phyloP scores from a whole-genome alignment of 2,329 filamentous ascomycete species.

The Cercospora sp. region DNA sequence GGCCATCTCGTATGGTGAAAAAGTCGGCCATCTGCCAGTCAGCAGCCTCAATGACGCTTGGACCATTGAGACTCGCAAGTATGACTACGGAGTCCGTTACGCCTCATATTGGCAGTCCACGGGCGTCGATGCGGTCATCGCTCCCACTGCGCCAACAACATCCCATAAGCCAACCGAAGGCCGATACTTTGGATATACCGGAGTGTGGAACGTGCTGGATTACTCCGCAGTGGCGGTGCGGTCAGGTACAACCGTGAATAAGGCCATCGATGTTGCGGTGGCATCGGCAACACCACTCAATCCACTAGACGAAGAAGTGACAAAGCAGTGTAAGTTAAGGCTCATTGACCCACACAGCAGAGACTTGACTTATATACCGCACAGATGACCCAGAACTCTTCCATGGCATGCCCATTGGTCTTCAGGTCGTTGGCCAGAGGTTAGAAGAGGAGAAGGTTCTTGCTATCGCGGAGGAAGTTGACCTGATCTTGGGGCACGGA shows the following conservation, averaged over 20 bases:
- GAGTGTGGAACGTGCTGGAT: neutral
- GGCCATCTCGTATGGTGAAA: neutral
- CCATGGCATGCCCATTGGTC: neutral
- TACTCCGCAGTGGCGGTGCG: neutral
- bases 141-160: neutral
- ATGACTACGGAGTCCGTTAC: neutral
- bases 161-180: neutral
- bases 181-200: neutral
- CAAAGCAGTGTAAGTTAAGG: neutral
- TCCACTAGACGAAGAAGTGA: neutral
- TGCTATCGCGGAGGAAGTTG: neutral
- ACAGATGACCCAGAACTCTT: neutral
- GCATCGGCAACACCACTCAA: neutral
- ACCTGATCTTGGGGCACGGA: neutral
- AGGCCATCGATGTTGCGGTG: neutral
- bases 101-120: neutral
- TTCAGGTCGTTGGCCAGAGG: neutral
- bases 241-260: neutral
- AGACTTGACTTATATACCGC: neutral
- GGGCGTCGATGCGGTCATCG: neutral
- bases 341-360: neutral
- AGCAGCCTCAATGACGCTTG: neutral
- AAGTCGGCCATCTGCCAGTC: neutral
- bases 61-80: neutral
- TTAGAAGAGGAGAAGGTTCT: neutral